Evolutionary conservation across 306 rosid species (phyloP).

Genomic region (Inga laurina): DNA sequence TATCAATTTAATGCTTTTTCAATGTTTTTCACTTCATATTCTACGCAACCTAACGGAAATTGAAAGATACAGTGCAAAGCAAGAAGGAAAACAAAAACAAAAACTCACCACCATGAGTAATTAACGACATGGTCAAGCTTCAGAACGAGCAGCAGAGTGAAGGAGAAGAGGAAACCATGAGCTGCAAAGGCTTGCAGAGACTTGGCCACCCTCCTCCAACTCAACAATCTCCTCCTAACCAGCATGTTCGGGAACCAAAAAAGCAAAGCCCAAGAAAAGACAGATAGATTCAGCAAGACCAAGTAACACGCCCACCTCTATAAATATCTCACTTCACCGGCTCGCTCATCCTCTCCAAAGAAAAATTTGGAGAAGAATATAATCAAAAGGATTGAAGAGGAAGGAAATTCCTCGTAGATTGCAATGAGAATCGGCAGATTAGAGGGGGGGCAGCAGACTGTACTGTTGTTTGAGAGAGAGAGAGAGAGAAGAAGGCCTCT

Average conservation of each 20-base stretch:
- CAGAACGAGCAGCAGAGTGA: conserved; percentile 68
- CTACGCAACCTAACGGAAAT: conserved; percentile 20
- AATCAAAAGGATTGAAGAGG: neutral
- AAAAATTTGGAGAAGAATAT: neutral
- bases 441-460: conserved; percentile 15
- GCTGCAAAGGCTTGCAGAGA: conserved; percentile 66
- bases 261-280: neutral
- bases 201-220: conserved; percentile 80
- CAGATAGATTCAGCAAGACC: neutral
- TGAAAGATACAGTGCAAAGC: neutral
- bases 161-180: conserved; percentile 68
- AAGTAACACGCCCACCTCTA: neutral
- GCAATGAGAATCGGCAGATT: conserved; percentile 8
- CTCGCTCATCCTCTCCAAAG: neutral
- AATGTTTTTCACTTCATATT: conserved; percentile 6
- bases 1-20: neutral
- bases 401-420: conserved; percentile 40
- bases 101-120: conserved; percentile 78
- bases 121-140: conserved; percentile 58
- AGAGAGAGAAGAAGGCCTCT: neutral
- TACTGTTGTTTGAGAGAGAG: neutral
- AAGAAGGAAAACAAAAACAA: neutral
- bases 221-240: conserved; percentile 65
- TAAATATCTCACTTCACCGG: neutral
- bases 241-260: conserved; percentile 43